Evolutionary conservation across 2,329 filamentous ascomycete genomes (phyloP), one percentile per base, ranked within the genome.

Genomic region (Boeremia exigua): DNA sequence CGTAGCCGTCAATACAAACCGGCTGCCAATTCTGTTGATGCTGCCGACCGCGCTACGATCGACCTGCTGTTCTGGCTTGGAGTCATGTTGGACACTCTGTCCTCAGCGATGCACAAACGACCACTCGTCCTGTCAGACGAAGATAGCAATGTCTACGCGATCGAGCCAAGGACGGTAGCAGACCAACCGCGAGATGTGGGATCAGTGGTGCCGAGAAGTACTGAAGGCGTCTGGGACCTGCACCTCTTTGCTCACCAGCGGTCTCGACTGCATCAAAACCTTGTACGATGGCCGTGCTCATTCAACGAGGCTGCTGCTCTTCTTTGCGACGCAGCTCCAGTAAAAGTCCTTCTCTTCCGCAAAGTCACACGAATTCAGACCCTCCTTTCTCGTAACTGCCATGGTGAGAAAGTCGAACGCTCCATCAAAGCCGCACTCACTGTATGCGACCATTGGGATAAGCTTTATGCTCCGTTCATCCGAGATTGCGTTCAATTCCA

Each of bases 341-440:
- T 86, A 53, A 86, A 86, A 65, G 83, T 87, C 1, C 73, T 86
- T 2, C 77, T 86, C 2, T 87, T 82, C 61, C 81, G 84, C 11
- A 80, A 83, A 54, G 78, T 86, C 7, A 80, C 81, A 0, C 81
- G 80, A n/a, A 77, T 86, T 0, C 84, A 86, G 60, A 82, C 79
- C 19, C 74, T 83, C 4, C 58, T 85, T 9, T 75, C 80, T 40
- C 75, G 80, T 51, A 57, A 72, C 72, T 15, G 67, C 63, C 37
- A 55, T 66, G 44, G 70, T 17, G 70, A 77, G 6, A 69, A 71
- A 6, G 70, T 85, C 5, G 84, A 86, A 59, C 75, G 79, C 25
- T 75, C 80, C 14, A 78, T 86, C 12, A 72, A 73, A 6, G 77
- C 78, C 19, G 77, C 82, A 0, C 68, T 84, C 55, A 67, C 77